These are phyloP conservation scores for Cercospora brassicicola DNA, from an alignment of 2,329 filamentous ascomycete species.

Conservation along the genomic window DNA sequence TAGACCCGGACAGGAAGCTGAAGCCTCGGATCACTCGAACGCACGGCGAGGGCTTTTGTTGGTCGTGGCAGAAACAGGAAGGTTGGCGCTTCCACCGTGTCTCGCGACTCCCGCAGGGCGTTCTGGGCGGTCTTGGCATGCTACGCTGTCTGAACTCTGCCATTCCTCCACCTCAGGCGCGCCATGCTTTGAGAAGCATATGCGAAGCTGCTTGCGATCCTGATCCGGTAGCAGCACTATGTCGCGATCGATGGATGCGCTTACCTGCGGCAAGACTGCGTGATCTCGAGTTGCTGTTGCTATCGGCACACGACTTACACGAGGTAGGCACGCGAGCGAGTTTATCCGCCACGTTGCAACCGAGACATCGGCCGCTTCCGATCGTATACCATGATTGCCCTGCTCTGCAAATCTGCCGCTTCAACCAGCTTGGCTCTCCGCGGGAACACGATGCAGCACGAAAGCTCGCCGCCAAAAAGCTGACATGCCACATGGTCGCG, in stretches of 20 bases:
- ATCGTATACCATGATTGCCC: background rate
- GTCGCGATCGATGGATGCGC: background rate
- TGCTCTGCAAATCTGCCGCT: background rate
- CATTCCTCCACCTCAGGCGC: background rate
- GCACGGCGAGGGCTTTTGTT: background rate
- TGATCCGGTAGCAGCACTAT: background rate
- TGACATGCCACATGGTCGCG: background rate
- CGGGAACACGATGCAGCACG: too few species aligned
- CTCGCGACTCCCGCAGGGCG: background rate
- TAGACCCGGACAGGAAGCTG: background rate
- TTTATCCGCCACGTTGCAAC: background rate
- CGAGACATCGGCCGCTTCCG: background rate
- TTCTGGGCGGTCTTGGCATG: background rate
- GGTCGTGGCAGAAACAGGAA: conserved; percentile 9
- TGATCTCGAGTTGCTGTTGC: background rate
- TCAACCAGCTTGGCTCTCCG: background rate
- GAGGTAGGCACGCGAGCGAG: background rate
- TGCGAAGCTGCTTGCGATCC: background rate
- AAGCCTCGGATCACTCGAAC: background rate
- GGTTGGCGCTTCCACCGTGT: conserved; percentile 1
- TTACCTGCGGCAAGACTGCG: background rate
- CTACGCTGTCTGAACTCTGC: background rate
- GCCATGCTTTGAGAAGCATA: background rate
- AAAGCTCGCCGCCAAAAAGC: background rate
- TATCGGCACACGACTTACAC: background rate